A percentile compares a stretch with the other conserved stretches of the same genome.
phyloP scores from a whole-genome alignment of 2,329 filamentous ascomycete species.

The Epichloe coenophiala region DNA sequence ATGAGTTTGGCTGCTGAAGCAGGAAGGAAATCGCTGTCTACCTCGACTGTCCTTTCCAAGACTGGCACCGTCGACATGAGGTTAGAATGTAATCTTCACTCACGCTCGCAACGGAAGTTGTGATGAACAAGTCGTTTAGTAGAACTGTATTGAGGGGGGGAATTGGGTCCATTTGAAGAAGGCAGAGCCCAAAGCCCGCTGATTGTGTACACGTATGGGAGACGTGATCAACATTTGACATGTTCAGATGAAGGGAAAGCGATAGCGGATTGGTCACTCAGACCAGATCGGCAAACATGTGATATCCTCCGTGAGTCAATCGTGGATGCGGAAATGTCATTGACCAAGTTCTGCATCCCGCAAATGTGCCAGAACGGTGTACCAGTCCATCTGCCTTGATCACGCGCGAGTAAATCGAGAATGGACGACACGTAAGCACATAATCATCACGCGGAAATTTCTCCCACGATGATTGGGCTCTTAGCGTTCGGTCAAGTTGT shows the following conservation, averaged over 20 bases:
- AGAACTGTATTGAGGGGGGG: neutral
- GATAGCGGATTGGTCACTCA: neutral
- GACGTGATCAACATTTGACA: neutral
- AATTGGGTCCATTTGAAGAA: neutral
- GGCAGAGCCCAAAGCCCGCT: neutral
- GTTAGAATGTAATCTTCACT: neutral
- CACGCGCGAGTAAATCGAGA: neutral
- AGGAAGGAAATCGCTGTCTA: slow-evolving; percentile 23
- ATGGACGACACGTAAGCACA: neutral
- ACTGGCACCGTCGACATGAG: slow-evolving; percentile 10
- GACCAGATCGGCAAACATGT: neutral
- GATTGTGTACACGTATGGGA: neutral
- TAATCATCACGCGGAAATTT: neutral
- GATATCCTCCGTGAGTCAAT: neutral
- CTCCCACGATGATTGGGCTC: neutral
- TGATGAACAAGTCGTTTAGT: neutral
- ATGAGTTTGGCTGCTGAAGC: slow-evolving; percentile 31
- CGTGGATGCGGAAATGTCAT: neutral
- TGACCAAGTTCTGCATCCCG: neutral
- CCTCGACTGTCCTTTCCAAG: slow-evolving; percentile 14
- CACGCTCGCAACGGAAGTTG: neutral
- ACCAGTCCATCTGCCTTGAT: neutral
- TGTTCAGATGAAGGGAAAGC: neutral
- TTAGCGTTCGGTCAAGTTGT: neutral
- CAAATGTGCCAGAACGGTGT: neutral